Conservation (phyloP, 768 basidiomycete species). For the Phanerodontia chrysosporium region DNA sequence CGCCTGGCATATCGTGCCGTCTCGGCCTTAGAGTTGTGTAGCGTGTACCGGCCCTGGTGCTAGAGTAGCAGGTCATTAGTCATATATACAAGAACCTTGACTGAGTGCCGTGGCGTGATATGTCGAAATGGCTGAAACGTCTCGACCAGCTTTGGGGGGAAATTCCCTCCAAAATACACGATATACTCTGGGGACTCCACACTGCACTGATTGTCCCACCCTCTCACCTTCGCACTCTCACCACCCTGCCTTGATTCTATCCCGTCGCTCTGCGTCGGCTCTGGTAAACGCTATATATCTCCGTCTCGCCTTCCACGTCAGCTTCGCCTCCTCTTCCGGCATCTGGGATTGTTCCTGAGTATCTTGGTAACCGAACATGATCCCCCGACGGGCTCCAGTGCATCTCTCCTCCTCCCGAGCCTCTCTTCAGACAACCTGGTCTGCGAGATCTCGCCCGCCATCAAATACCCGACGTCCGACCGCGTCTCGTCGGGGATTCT, state of each 20-base stretch:
- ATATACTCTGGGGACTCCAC: background rate
- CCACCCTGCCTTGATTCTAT: background rate
- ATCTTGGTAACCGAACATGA: background rate
- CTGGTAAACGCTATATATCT: background rate
- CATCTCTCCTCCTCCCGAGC: background rate
- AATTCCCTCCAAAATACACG: conserved; percentile 2
- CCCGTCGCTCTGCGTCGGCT: background rate
- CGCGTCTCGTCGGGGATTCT: background rate
- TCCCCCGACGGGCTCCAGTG: background rate
- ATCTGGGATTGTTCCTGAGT: background rate
- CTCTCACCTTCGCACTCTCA: background rate
- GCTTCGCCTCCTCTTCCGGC: background rate
- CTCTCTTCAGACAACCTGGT: background rate
- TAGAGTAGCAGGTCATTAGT: no score
- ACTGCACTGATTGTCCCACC: background rate
- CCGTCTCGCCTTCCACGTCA: background rate
- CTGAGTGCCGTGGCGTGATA: background rate
- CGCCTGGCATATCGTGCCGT: background rate
- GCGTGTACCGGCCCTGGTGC: no score
- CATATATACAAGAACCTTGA: background rate
- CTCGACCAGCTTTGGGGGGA: background rate
- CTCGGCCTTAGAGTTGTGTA: no score
- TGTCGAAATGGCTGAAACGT: conserved; percentile 1
- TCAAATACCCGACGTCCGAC: background rate
- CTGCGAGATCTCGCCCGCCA: background rate